A percentile compares a stretch with the other conserved stretches of the same genome.
These are phyloP conservation scores for Tolypocladium paradoxum DNA, from an alignment of 2,329 filamentous ascomycete species.

Conservation along the genomic window DNA sequence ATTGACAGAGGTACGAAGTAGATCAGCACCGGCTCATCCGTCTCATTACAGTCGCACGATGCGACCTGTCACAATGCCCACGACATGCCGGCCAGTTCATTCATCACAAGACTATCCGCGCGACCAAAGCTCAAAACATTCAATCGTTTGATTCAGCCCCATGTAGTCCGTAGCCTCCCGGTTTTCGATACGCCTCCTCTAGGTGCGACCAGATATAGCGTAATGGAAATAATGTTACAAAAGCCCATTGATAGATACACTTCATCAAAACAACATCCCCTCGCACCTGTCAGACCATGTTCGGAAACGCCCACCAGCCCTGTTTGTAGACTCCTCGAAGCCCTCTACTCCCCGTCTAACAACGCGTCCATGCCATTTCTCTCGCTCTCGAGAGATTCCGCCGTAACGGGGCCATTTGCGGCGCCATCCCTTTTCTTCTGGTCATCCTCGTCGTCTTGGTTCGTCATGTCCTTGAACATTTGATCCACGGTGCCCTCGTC, in stretches of 20 bases:
- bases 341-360: conserved; percentile 28
- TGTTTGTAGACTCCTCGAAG: background rate
- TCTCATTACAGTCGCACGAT: background rate
- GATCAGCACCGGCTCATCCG: background rate
- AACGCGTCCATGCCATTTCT: conserved; percentile 36
- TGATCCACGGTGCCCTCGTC: conserved; percentile 40
- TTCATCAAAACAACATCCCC: background rate
- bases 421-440: conserved; percentile 20
- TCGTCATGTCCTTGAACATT: conserved; percentile 46
- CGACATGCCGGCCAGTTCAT: background rate
- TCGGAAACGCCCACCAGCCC: background rate
- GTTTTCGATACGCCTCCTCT: background rate
- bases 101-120: background rate
- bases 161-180: background rate
- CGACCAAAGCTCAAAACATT: background rate
- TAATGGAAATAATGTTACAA: background rate
- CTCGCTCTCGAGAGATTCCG: conserved; percentile 33
- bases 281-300: background rate
- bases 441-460: conserved; percentile 38
- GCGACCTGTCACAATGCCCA: background rate
- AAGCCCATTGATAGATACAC: background rate
- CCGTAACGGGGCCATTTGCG: conserved; percentile 24
- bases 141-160: background rate
- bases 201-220: background rate
- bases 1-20: background rate